Evolutionary conservation across 495 filamentous ascomycete species (phyloP), one percentile per base, ranked within the genome.

Genomic region (Pyrenula massariospora): DNA sequence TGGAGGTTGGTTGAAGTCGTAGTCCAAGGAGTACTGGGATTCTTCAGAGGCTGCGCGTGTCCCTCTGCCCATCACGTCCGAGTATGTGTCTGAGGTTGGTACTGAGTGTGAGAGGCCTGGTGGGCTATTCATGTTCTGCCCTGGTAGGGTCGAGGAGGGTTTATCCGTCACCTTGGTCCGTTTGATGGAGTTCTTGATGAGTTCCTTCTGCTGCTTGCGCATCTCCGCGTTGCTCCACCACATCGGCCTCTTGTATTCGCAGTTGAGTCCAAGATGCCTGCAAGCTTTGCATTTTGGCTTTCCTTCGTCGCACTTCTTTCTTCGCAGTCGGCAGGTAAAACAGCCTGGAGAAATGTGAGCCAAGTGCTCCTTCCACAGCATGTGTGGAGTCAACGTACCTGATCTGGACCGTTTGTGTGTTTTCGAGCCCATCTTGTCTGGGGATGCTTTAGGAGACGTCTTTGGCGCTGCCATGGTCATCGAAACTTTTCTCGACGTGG

Each of bases 231-330:
- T 96, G 69, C 84, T 88, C 93, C 93, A 98, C 93, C 93, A 98
- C 68, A 88, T 81, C 11, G 93, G 92, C 65, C 91, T 77, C 79
- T 95, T 95, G 72, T 96, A 98, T 76, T 98, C 89, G 71, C 93
- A 98, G 58, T 74, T 74, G 22, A 98, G 78, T 10, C 84, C 82
- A 48, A 98, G 83, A 63, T 96, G 87, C 66, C 81, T 86, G 80
- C 93, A 98, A 53, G 92, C 89, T 53, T 81, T 81, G 75, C 93
- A 98, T 59, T 82, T 75, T 42, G 89, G 87, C 62, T 87, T 87
- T 55, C 84, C 86, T 71, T 98, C 93, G 66, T 98, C 92, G 73
- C 93, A 97, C 82, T 98, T 98, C 81, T 98, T 96, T 63, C 93
- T 73, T 66, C 93, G 84, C 59, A 98, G 71, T 64, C 93, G 86